phyloP scores from a whole-genome alignment of 1,139 yeast genomes.

The Hyphopichia buzzinii region DNA sequence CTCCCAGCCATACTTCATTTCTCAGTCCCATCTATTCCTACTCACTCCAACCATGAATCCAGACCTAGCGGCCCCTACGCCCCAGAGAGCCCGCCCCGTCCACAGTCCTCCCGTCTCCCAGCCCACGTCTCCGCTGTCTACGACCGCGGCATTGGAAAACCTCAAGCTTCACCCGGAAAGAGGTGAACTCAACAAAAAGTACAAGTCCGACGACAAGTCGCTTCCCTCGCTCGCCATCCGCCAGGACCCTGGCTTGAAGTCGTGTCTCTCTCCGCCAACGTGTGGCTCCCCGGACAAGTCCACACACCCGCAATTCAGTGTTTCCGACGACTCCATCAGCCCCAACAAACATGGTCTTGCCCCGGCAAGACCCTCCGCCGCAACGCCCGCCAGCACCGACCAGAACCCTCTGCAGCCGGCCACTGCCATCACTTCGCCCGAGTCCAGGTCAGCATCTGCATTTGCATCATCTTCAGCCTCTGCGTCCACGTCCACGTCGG shows the following conservation, averaged over 20 bases:
- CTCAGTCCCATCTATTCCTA: too few species aligned
- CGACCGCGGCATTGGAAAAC: too few species aligned
- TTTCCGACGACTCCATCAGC: constrained; percentile 19
- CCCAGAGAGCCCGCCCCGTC: too few species aligned
- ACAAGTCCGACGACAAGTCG: too few species aligned
- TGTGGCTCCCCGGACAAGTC: constrained; percentile 3
- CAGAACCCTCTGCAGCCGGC: constrained; percentile 9
- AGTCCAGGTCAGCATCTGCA: not conserved
- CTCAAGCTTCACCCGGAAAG: too few species aligned
- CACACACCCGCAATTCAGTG: constrained; percentile 20
- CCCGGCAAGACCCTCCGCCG: constrained; percentile 7
- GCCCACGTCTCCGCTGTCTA: too few species aligned
- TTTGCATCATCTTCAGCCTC: not conserved
- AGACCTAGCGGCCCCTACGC: too few species aligned
- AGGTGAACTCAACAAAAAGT: too few species aligned
- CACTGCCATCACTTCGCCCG: constrained; percentile 6
- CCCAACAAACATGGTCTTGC: constrained; percentile 23
- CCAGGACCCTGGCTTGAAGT: constrained; percentile 21
- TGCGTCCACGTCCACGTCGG: not conserved
- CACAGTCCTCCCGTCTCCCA: too few species aligned
- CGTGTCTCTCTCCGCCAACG: constrained; percentile 18
- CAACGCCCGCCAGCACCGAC: constrained; percentile 6
- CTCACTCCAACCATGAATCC: too few species aligned
- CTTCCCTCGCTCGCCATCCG: constrained; percentile 10
- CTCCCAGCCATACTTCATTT: too few species aligned